Conservation (phyloP, 441 rosid species). For the Arabidopsis lyrata region DNA sequence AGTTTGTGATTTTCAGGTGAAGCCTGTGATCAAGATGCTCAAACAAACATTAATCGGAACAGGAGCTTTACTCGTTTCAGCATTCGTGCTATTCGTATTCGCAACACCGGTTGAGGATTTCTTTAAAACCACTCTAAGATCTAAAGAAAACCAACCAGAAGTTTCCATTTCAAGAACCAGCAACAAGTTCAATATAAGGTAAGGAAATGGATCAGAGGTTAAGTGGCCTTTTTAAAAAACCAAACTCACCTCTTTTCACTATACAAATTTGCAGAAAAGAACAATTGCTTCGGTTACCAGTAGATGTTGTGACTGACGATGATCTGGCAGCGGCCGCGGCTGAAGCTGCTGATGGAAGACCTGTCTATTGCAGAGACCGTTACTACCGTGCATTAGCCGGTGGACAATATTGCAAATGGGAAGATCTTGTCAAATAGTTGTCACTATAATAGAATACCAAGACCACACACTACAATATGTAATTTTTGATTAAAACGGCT, state of each 20-base stretch:
- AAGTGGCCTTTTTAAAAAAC: background rate
- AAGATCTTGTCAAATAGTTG: constrained; percentile 60
- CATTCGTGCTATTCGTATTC: constrained; percentile 66
- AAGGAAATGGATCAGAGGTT: background rate
- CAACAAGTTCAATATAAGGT: constrained; percentile 70
- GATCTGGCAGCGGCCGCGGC: constrained; percentile 95
- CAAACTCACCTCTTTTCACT: constrained; percentile 10
- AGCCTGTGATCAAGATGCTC: constrained; percentile 86
- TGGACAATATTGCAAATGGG: constrained; percentile 95
- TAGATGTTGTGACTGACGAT: constrained; percentile 74
- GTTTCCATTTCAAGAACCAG: constrained; percentile 55
- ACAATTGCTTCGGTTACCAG: constrained; percentile 70
- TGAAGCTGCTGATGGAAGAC: constrained; percentile 95
- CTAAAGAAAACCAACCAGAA: constrained; percentile 49
- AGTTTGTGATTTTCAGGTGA: constrained; percentile 57
- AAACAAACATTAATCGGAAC: constrained; percentile 87
- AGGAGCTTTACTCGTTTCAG: constrained; percentile 79
- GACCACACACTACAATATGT: background rate
- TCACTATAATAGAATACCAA: background rate
- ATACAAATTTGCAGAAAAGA: constrained; percentile 60
- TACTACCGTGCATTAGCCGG: constrained; percentile 81
- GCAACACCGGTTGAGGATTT: constrained; percentile 86
- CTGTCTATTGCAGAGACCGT: constrained; percentile 91
- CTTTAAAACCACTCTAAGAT: constrained; percentile 51
- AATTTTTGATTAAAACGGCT: constrained; percentile 19